phyloP scores from a whole-genome alignment of 768 basidiomycete genomes.

The Tricholoma terreum region DNA sequence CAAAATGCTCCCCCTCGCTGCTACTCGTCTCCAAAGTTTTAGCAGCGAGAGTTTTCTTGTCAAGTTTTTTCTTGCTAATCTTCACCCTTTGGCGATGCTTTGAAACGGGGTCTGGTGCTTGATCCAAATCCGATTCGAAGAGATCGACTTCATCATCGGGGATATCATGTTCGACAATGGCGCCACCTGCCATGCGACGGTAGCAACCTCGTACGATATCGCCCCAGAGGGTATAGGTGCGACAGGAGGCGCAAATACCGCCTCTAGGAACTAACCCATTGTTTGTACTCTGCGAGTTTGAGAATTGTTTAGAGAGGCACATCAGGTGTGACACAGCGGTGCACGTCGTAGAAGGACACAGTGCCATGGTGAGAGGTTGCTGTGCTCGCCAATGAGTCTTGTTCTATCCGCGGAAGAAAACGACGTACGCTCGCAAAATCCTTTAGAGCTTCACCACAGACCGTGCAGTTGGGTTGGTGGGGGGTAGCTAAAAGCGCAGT shows the following conservation, averaged over 20 bases:
- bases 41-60: constrained; percentile 5
- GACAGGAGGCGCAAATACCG: constrained; percentile 53
- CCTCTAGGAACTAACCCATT: constrained; percentile 55
- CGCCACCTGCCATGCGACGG: constrained; percentile 41
- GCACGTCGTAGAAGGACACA: constrained; percentile 55
- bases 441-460: constrained; percentile 43
- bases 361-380: constrained; percentile 48
- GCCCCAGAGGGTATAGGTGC: constrained; percentile 62
- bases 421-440: constrained; percentile 40
- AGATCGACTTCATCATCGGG: constrained; percentile 33
- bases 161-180: constrained; percentile 20
- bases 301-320: constrained; percentile 53
- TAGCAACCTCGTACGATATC: constrained; percentile 64
- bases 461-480: constrained; percentile 37
- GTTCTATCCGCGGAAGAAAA: neutral
- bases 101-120: constrained; percentile 5
- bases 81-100: constrained; percentile 2
- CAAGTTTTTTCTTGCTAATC: constrained; percentile 1
- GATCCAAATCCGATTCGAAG: constrained; percentile 26
- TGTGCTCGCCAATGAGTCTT: constrained; percentile 18
- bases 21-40: constrained; percentile 7
- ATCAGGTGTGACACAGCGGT: constrained; percentile 51
- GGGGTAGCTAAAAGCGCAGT: constrained; percentile 37
- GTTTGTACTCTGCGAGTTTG: constrained; percentile 21
- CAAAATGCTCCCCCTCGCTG: constrained; percentile 28